phyloP scores from a whole-genome alignment of 257 asterid species.

The Orobanche coerulescens region DNA sequence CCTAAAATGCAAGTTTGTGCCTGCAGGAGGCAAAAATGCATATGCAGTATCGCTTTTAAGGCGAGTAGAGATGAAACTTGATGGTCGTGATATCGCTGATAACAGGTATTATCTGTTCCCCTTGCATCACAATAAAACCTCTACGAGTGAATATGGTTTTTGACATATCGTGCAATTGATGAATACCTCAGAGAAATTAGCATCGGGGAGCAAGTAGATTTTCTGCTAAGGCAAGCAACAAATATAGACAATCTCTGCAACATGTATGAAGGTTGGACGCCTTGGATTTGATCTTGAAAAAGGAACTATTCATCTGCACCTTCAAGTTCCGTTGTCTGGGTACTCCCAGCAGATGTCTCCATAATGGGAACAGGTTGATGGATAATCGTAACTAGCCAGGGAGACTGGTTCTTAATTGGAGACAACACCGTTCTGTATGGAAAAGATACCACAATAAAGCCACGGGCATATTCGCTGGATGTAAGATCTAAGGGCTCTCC shows the following conservation, averaged over 20 bases:
- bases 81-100: conserved; percentile 74
- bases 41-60: conserved; percentile 74
- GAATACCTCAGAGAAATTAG: conserved; percentile 51
- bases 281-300: conserved; percentile 71
- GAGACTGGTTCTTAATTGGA: conserved; percentile 16
- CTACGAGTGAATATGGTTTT: conserved; percentile 9
- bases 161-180: conserved; percentile 12
- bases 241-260: conserved; percentile 87
- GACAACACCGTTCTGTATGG: conserved; percentile 14
- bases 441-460: conserved; percentile 1
- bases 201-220: conserved; percentile 84
- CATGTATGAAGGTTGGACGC: conserved; percentile 99
- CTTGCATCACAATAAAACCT: conserved; percentile 6
- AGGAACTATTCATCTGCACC: conserved; percentile 11
- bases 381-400: conserved; percentile 3
- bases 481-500: conserved; percentile 17
- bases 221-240: conserved; percentile 86
- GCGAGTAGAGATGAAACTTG: conserved; percentile 92
- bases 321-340: conserved; percentile 21
- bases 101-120: conserved; percentile 54
- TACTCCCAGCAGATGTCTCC: conserved; percentile 24
- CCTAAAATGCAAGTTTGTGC: conserved; percentile 19
- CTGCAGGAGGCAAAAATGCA: conserved; percentile 86
- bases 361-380: conserved; percentile 18
- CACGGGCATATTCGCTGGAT: conserved; percentile 12